phyloP scores from a whole-genome alignment of 345 rosid species.

The Acer saccharum region DNA sequence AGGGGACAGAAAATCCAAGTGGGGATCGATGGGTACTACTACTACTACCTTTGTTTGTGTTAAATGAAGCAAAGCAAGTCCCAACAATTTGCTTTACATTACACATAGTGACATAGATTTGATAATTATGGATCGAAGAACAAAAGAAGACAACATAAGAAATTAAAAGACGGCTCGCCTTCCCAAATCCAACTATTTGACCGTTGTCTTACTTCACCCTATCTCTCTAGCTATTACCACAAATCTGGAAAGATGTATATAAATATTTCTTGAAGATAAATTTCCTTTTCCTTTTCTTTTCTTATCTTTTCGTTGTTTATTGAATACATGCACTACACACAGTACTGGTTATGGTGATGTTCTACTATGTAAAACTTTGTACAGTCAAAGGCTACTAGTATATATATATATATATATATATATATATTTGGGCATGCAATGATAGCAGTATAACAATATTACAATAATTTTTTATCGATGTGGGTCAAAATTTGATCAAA shows the following conservation, averaged over 20 bases:
- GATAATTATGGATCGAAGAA: neutral
- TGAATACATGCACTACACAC: neutral
- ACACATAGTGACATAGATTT: too few species aligned
- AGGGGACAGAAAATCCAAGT: slow-evolving; percentile 34
- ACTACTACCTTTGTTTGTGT: slow-evolving; percentile 18
- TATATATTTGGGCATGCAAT: slow-evolving; percentile 7
- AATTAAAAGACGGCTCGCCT: slow-evolving; percentile 12
- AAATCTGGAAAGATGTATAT: neutral
- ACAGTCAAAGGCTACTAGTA: neutral
- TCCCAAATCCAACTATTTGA: slow-evolving; percentile 6
- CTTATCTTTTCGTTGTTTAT: neutral
- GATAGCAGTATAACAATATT: neutral
- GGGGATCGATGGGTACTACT: slow-evolving; percentile 14
- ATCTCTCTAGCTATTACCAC: neutral
- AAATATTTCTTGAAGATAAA: neutral
- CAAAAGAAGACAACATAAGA: slow-evolving; percentile 7
- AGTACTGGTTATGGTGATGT: neutral
- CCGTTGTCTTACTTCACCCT: neutral
- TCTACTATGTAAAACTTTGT: neutral
- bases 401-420: neutral
- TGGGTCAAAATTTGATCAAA: slow-evolving; percentile 7
- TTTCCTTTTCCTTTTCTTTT: too few species aligned
- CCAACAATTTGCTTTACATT: slow-evolving; percentile 15
- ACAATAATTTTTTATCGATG: too few species aligned
- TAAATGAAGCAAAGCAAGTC: slow-evolving; percentile 17